Evolutionary conservation across 306 rosid species (phyloP).

Genomic region (Dryas drummondii): DNA sequence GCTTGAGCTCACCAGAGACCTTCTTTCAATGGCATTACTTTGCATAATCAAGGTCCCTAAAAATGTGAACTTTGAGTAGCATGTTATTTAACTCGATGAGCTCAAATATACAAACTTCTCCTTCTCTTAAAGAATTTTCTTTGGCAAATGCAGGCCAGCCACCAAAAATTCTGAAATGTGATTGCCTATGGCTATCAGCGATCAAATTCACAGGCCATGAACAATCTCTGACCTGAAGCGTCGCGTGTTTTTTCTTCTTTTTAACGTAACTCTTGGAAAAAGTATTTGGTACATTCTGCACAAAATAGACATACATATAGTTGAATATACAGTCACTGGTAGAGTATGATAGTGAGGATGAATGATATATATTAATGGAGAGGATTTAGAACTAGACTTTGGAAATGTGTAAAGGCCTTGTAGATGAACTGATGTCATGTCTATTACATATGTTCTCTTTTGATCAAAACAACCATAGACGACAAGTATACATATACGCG

Average conservation of each 20-base stretch:
- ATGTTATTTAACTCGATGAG: background rate
- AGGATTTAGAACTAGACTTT: too few relatives aligned
- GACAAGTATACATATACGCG: too few relatives aligned
- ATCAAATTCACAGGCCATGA: constrained; percentile 2
- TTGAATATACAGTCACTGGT: too few relatives aligned
- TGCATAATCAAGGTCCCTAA: background rate
- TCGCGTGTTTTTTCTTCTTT: background rate
- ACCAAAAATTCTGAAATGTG: background rate
- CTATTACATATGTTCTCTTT: too few relatives aligned
- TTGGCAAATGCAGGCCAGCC: constrained; percentile 15
- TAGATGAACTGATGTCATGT: too few relatives aligned
- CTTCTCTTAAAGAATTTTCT: constrained; percentile 4
- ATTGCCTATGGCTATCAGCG: too few relatives aligned
- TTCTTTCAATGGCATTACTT: background rate
- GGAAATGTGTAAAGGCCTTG: too few relatives aligned
- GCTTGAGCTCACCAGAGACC: background rate
- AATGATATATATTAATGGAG: too few relatives aligned
- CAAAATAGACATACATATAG: background rate
- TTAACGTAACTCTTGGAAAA: too few relatives aligned
- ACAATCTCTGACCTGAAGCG: constrained; percentile 7
- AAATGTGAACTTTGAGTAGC: constrained; percentile 19
- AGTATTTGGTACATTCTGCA: constrained; percentile 14
- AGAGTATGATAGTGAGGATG: too few relatives aligned
- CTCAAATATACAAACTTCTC: constrained; percentile 8
- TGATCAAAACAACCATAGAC: too few relatives aligned